phyloP scores from a whole-genome alignment of 2,329 filamentous ascomycete species.

The Xenoacremonium recifei region DNA sequence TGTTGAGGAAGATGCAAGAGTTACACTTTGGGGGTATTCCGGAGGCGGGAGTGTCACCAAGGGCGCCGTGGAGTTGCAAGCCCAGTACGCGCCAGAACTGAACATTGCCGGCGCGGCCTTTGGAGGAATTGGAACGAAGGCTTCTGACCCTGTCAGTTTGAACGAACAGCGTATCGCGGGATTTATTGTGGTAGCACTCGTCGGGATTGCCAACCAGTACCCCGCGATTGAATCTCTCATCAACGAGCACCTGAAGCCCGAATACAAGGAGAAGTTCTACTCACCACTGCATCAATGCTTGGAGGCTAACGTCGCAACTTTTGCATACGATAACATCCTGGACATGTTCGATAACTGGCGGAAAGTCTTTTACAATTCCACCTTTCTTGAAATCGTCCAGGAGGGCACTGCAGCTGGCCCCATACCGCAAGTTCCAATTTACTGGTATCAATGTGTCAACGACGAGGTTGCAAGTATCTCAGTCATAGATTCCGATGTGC shows the following conservation, averaged over 20 bases:
- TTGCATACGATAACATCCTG: slow-evolving; percentile 33
- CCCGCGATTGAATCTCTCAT: slow-evolving; percentile 13
- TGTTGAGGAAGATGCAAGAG: slow-evolving; percentile 29
- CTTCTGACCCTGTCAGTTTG: slow-evolving; percentile 13
- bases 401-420: slow-evolving; percentile 33
- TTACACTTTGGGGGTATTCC: slow-evolving; percentile 44
- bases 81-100: slow-evolving; percentile 23
- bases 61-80: slow-evolving; percentile 25
- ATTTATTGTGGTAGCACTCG: slow-evolving; percentile 18
- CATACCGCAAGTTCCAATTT: slow-evolving; percentile 46
- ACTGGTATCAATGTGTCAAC: slow-evolving; percentile 47
- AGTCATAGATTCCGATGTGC: slow-evolving; percentile 43
- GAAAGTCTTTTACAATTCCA: slow-evolving; percentile 19
- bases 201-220: slow-evolving; percentile 23
- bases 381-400: slow-evolving; percentile 24
- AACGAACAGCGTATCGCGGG: slow-evolving; percentile 17
- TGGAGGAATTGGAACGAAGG: slow-evolving; percentile 22
- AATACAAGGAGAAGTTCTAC: slow-evolving; percentile 26
- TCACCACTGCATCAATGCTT: slow-evolving; percentile 26
- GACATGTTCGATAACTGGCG: slow-evolving; percentile 40
- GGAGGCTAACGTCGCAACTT: slow-evolving; percentile 24
- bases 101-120: slow-evolving; percentile 24
- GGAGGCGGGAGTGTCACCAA: slow-evolving; percentile 20
- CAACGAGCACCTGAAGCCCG: slow-evolving; percentile 14
- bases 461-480: slow-evolving; percentile 45